Base-by-base conservation (phyloP, 2,329 filamentous ascomycete genomes). In the Aspergillus texensis region DNA sequence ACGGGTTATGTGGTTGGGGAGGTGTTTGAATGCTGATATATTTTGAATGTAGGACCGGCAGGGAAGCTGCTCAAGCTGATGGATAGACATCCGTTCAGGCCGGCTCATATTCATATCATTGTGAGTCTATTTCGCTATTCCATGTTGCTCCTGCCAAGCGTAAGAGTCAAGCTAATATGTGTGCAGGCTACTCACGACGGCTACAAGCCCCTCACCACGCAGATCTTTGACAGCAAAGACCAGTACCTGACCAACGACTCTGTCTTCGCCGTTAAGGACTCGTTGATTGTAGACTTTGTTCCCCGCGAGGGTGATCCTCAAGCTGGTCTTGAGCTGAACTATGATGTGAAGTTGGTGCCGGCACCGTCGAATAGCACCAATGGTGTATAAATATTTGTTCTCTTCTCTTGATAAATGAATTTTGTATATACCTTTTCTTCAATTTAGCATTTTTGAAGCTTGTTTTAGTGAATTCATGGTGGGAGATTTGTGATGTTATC, bases 181-280 rank as follows among this genome's bases (percentile, higher is more conserved):
- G 19, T 57, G 21, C n/a, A 86, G 82, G 80, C 85, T 74, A 82
- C 83, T 32, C 81, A 83, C 14, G 81, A 85, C 2, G 85, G 85
- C 9, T 88, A 89, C 80, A 90, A 88, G 71, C 82, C 89, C 0
- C 84, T 96, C 55, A 90, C 89, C 0, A 93, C 91, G 1, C 91
- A 95, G 75, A 88, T 95, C 61, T 94, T 93, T 73, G 90, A 93
- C 74, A 80, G 83, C 62, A 82, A 86, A 65, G 87, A 88, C 75
- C 82, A 85, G 65, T 88, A 91, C 69, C 80, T 92, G 50, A 79
- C 80, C 21, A 81, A 87, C 62, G 86, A 88, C 67, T 81, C 84
- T 0, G 85, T 87, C 0, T 88, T 88, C 67, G 85, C 86, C 0
- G 85, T 87, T 56, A 88, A 88, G 72, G 85, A 88, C 63, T 83